These are phyloP conservation scores for Arxiozyma heterogenica DNA, from an alignment of 1,139 yeast genomes.

Conservation along the genomic window DNA sequence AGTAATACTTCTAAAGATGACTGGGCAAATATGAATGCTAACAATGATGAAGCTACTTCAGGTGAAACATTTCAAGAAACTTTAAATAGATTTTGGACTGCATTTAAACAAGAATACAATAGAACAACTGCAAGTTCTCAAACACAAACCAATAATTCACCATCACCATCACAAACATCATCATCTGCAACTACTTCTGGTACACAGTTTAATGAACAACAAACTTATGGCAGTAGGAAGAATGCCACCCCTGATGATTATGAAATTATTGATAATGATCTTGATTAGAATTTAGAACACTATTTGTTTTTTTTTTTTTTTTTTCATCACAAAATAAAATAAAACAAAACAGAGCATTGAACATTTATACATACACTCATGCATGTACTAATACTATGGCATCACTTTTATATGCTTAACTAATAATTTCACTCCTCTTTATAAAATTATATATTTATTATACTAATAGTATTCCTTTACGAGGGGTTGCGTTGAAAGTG, in stretches of 20 bases:
- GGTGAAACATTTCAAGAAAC: not conserved
- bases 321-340: not conserved
- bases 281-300: not conserved
- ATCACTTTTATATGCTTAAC: not conserved
- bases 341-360: not conserved
- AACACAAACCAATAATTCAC: not conserved
- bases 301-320: not conserved
- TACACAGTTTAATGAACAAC: not conserved
- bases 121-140: not conserved
- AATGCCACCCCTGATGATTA: not conserved
- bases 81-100: not conserved
- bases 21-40: not conserved
- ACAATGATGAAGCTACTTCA: not conserved
- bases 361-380: not conserved
- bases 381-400: not conserved
- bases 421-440: not conserved
- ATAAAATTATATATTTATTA: too few relatives aligned
- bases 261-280: constrained; percentile 1
- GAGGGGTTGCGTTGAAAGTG: not conserved
- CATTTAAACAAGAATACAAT: not conserved
- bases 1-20: not conserved
- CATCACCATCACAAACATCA: not conserved
- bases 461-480: not conserved
- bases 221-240: not conserved
- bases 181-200: not conserved